Evolutionary conservation across 306 rosid species (phyloP).

Genomic region (Trifolium repens): DNA sequence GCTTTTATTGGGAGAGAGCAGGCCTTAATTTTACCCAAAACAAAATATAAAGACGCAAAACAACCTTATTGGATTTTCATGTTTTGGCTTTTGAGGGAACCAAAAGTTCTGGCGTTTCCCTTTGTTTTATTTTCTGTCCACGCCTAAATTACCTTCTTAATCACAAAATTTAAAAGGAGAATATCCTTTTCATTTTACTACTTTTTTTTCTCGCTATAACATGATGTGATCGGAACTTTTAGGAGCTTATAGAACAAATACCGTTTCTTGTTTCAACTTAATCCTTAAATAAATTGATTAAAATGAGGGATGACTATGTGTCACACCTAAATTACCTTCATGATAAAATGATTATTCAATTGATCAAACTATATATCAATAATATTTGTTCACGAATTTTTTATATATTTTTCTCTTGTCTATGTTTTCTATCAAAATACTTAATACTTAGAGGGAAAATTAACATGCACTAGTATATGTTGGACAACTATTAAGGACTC

Average conservation of each 20-base stretch:
- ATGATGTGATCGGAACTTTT: conserved; percentile 5
- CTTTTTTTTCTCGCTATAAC: not conserved
- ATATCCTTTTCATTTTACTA: not conserved
- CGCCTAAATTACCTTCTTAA: conserved; percentile 7
- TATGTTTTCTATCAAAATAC: too few species aligned
- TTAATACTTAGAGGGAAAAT: too few species aligned
- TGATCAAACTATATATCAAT: too few species aligned
- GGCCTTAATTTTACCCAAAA: conserved; percentile 30
- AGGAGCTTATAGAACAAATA: not conserved
- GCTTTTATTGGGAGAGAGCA: conserved; percentile 41
- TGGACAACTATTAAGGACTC: not conserved
- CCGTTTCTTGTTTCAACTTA: not conserved
- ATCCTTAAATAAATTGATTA: too few species aligned
- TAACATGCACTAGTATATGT: too few species aligned
- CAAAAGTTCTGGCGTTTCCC: conserved; percentile 30
- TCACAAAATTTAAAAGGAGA: not conserved
- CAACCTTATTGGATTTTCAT: conserved; percentile 10
- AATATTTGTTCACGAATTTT: too few species aligned
- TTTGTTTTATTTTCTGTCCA: conserved; percentile 17
- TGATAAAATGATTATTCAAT: too few species aligned
- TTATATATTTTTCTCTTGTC: too few species aligned
- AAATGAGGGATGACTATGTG: too few species aligned
- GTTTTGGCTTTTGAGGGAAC: conserved; percentile 29
- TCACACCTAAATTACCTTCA: too few species aligned
- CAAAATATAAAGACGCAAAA: conserved; percentile 27